Evolutionary conservation across 108 stramenopile genomes (phyloP), one percentile per base, ranked within the genome.

Genomic region (Nitzschia sp.): DNA sequence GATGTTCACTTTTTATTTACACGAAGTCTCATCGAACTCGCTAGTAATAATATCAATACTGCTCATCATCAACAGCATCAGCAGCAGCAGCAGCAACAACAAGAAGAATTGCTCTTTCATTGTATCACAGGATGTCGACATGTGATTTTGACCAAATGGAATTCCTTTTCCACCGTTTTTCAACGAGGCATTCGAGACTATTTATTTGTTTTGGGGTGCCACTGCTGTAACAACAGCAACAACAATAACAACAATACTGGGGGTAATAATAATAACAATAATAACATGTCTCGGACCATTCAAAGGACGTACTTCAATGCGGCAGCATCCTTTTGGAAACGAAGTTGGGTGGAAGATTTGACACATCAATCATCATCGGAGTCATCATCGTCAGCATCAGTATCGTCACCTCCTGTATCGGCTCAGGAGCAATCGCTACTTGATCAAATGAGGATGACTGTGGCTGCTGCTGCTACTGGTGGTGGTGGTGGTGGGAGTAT

Each of bases 21-120:
- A 3, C 80, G 90, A 11, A 69, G 76, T 0, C 62, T 87, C 26
- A 46, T 94, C 25, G 93, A 94, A 68, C 36, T 85, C 1, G 28
- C 52, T 47, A 35, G 53, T 19, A 35, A 44, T 28, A 45, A 41
- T 26, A 35, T 50, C n/a, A 45, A 19, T 1, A 68, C 33, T 34
- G 38, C 62, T 30, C 71, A 41, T 41, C 15, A n/a, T n/a, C n/a
- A n/a, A n/a, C n/a, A n/a, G n/a, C n/a, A n/a, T n/a, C n/a, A n/a
- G n/a, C n/a, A n/a, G n/a, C n/a, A n/a, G n/a, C n/a, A n/a, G 25
- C 58, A 9, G 52, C 59, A 19, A 34, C 67, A 80, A 29, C 69
- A 86, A 45, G 88, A 88, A 64, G 82, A 89, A 57, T 69, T 94
- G 6, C 45, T 91, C 11, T 94, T 91, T 63, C 93, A 94, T 59